Evolutionary conservation across 306 rosid species (phyloP), one percentile per base, ranked within the genome.

Genomic region (Heteromeles arbutifolia): DNA sequence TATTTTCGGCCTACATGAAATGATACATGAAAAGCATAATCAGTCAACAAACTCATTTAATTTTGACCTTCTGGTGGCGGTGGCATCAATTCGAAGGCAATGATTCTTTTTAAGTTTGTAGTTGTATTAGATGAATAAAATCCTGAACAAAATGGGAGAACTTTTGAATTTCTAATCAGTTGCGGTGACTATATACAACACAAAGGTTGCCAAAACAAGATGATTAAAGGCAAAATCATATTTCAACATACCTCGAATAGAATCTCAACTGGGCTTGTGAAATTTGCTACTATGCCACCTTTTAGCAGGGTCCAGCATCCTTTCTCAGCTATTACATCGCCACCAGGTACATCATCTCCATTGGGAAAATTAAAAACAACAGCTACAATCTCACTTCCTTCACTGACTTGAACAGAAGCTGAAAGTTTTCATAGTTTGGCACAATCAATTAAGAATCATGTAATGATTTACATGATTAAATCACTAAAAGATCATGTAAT

Each of bases 401-500:
- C 84, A 77, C 91, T 86, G 58, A 91, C 52, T 82, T 91, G 92
- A 77, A 91, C 77, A 90, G 94, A 89, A 78, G 81, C 97, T 91
- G 88, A 80, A 77, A 72, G 1, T 41, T 12, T 11, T 24, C 29
- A 48, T 13, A 21, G 56, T 2, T 13, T 52, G 69, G 28, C 45
- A 0, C 8, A 7, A 14, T 45, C 52, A 10, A 45, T 9, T 26
- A 6, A 32, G n/a, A 72, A 72, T 14, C 31, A 32, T 53, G 14
- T 39, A 24, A 45, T 12, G 50, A 9, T 31, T 8, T 44, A 44
- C 14, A 44, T 44, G 14, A 44, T 44, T 8, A 44, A 9, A 44
- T 44, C 14, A 44, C 50, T 44, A 2, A 9, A 44, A 73, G 58
- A 58, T 82, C 34, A 32, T 32, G 34, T 5, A 32, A 32, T 4